Conservation (phyloP, 2,329 filamentous ascomycete species). For the Trichophyton equinum region DNA sequence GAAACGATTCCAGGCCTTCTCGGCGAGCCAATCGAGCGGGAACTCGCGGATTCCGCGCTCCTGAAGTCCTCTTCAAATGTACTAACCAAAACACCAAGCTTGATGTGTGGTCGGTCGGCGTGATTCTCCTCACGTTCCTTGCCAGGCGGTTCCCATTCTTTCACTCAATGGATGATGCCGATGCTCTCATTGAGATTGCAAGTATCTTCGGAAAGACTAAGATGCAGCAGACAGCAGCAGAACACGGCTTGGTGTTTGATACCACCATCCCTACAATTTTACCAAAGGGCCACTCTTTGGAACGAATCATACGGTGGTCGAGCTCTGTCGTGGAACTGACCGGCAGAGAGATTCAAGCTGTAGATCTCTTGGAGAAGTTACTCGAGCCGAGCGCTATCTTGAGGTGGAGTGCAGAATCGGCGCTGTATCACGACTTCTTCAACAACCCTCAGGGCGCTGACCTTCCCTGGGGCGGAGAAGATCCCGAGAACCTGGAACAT, state of each 20-base stretch:
- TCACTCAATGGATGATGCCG: slow-evolving; percentile 95
- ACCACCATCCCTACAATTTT: slow-evolving; percentile 86
- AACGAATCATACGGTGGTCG: slow-evolving; percentile 93
- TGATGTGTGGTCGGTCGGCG: slow-evolving; percentile 92
- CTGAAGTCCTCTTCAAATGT: slow-evolving; percentile 94
- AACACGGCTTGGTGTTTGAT: slow-evolving; percentile 87
- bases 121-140: slow-evolving; percentile 92
- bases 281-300: slow-evolving; percentile 69
- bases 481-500: background rate
- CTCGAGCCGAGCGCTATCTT: slow-evolving; percentile 35
- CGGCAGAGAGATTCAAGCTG: slow-evolving; percentile 35
- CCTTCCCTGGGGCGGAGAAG: slow-evolving; percentile 10
- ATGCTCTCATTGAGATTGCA: slow-evolving; percentile 93
- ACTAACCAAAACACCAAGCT: slow-evolving; percentile 88
- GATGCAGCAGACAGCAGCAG: slow-evolving; percentile 69
- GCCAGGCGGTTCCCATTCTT: slow-evolving; percentile 94
- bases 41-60: slow-evolving; percentile 87
- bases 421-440: slow-evolving; percentile 35
- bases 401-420: slow-evolving; percentile 32
- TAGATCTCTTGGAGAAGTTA: slow-evolving; percentile 30
- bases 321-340: slow-evolving; percentile 58
- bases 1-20: slow-evolving; percentile 76
- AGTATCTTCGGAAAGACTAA: slow-evolving; percentile 79
- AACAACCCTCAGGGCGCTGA: slow-evolving; percentile 25
- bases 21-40: slow-evolving; percentile 87